These are phyloP conservation scores for Malus hybrid DNA, from an alignment of 331 rosid species.

Conservation along the genomic window DNA sequence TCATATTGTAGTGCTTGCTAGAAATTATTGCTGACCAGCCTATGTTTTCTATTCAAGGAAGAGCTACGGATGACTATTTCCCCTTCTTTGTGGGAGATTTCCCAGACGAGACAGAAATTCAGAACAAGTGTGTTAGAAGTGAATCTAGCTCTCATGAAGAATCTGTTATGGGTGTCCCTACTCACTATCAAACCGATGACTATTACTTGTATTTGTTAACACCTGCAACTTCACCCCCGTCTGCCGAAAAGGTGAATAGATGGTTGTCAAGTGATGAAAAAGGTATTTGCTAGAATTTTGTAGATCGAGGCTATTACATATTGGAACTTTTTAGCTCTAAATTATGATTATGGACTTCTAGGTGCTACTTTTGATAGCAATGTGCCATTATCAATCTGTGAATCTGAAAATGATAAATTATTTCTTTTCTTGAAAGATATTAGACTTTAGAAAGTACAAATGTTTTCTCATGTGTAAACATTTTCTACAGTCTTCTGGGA, in stretches of 20 bases:
- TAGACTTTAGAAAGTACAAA: neutral
- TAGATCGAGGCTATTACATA: neutral
- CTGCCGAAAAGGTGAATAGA: constrained; percentile 44
- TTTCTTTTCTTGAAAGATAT: neutral
- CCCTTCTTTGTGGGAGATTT: constrained; percentile 40
- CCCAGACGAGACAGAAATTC: constrained; percentile 25
- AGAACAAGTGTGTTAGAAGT: constrained; percentile 21
- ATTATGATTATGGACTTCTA: constrained; percentile 9
- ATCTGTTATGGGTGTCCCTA: constrained; percentile 32
- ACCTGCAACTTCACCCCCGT: constrained; percentile 68
- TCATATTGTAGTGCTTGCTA: constrained; percentile 5
- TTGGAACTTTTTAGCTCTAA: neutral
- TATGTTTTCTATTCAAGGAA: constrained; percentile 39
- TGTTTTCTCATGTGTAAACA: constrained; percentile 1
- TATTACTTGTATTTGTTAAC: constrained; percentile 55
- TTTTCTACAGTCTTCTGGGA: constrained; percentile 26
- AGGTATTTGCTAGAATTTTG: constrained; percentile 30
- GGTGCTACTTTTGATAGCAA: constrained; percentile 16
- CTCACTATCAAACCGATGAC: constrained; percentile 78
- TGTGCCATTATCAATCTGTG: constrained; percentile 15
- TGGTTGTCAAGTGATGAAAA: constrained; percentile 54
- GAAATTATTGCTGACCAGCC: constrained; percentile 23
- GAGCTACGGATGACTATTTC: constrained; percentile 42
- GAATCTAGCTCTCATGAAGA: constrained; percentile 31
- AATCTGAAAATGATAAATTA: constrained; percentile 11